Evolutionary conservation across 2,329 filamentous ascomycete genomes (phyloP), one percentile per base, ranked within the genome.

Genomic region (Coniochaeta hoffmannii): DNA sequence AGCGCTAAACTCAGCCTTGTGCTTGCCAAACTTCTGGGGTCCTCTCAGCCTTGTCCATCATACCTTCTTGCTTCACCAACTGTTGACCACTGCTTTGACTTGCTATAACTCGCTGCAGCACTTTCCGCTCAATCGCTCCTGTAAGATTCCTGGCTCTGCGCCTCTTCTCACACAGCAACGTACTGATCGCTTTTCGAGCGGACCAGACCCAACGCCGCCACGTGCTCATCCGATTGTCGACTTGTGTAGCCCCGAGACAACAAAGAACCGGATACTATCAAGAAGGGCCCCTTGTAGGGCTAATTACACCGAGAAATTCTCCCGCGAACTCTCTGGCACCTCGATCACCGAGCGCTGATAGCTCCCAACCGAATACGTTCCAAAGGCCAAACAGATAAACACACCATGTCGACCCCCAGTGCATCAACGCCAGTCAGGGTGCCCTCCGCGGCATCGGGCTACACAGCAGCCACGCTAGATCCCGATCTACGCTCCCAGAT

Each of bases 401-500:
- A 32, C 57, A 61, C 22, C 38, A 65, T 66, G 64, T 51, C 64
- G 30, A 63, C 53, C 59, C 56, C 62, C 38, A 57, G 55, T 31
- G 72, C 78, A 34, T 73, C 80, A 30, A 81, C 81, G 22, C 81
- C 82, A 4, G 80, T 83, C 62, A 84, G 84, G 65, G 80, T 86
- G 51, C 80, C 83, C 14, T 70, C 78, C 7, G 77, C 79, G 31
- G 80, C 80, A n/a, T 74, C 81, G 3, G 79, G 75, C 62, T 83
- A 86, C 68, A 80, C 81, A 15, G 72, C 79, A 52, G 80, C 81
- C 6, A 86, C 81, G 9, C 75, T 82, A 56, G 83, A 87, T 61
- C 74, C 79, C 7, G 83, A 86, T 56, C 69, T 86, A 56, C 75
- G 83, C 22, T 85, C 82, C 2, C 77, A 85, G 62, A 82, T 87